Conservation (phyloP, 2,329 filamentous ascomycete genomes). For the Cladosporium sp. region DNA sequence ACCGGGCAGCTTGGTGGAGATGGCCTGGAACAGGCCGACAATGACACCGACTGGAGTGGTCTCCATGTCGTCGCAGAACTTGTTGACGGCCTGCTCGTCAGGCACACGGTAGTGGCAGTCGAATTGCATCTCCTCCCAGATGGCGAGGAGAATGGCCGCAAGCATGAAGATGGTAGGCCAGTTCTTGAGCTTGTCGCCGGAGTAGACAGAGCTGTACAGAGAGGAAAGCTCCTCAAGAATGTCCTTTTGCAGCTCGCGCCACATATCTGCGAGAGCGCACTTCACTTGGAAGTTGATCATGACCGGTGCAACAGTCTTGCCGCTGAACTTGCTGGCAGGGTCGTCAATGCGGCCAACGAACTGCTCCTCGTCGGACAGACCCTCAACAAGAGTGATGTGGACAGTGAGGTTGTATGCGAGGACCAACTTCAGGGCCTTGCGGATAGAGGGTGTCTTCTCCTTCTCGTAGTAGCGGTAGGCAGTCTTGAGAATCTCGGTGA, state of each 20-base stretch:
- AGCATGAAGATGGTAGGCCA: constrained; percentile 99
- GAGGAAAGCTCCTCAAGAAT: constrained; percentile 88
- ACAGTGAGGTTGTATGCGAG: constrained; percentile 93
- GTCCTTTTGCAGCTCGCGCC: constrained; percentile 94
- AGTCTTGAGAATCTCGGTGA: constrained; percentile 94
- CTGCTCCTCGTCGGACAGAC: constrained; percentile 72
- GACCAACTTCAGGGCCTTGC: constrained; percentile 91
- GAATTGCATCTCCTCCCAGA: constrained; percentile 99
- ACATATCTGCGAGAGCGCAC: constrained; percentile 94
- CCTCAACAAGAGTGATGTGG: constrained; percentile 92
- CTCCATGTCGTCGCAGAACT: constrained; percentile 97
- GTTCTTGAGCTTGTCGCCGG: constrained; percentile 94
- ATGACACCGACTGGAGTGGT: constrained; percentile 93
- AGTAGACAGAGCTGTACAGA: constrained; percentile 96
- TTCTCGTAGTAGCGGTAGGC: constrained; percentile 89
- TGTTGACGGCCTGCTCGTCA: constrained; percentile 77
- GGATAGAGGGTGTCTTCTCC: constrained; percentile 82
- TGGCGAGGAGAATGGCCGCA: constrained; percentile 83
- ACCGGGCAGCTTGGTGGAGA: constrained; percentile 89
- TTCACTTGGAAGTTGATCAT: constrained; percentile 99
- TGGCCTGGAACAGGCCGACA: constrained; percentile 93
- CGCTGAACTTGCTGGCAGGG: constrained; percentile 78
- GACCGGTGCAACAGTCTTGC: constrained; percentile 87
- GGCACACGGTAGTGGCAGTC: constrained; percentile 94
- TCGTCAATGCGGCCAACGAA: constrained; percentile 82